These are phyloP conservation scores for Volvariella volvacea DNA, from an alignment of 1,284 basidiomycete genomes.

Conservation along the genomic window DNA sequence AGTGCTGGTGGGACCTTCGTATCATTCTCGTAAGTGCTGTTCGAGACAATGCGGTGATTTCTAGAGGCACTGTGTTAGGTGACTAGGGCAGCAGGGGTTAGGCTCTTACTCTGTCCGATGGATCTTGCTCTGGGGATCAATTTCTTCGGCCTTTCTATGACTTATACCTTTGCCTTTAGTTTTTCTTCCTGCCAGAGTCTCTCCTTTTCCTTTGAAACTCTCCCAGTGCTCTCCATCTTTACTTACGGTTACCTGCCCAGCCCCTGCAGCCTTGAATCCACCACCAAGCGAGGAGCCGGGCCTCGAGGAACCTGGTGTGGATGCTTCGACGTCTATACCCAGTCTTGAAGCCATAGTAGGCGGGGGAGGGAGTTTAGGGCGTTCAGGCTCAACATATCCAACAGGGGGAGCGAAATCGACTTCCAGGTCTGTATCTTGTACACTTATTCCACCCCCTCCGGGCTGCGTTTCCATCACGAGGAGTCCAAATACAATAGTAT, in stretches of 20 bases:
- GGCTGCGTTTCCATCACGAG: constrained; percentile 94
- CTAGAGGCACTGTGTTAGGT: constrained; percentile 34
- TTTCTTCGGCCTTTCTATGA: constrained; percentile 74
- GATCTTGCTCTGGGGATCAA: constrained; percentile 81
- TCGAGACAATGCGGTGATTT: constrained; percentile 81
- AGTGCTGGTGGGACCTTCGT: constrained; percentile 85
- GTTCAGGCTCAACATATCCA: constrained; percentile 86
- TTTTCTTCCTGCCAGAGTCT: constrained; percentile 81
- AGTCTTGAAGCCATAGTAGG: constrained; percentile 97
- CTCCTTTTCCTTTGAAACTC: constrained; percentile 90
- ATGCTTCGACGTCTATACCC: constrained; percentile 85
- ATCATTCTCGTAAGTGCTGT: constrained; percentile 70
- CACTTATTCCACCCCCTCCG: constrained; percentile 82
- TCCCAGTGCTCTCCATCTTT: constrained; percentile 81
- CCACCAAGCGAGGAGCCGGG: constrained; percentile 71
- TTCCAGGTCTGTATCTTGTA: constrained; percentile 95
- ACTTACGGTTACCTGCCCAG: constrained; percentile 46
- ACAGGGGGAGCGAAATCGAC: constrained; percentile 78
- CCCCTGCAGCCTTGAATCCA: constrained; percentile 48
- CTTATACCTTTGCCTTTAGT: constrained; percentile 90
- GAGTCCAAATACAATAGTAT: constrained; percentile 90
- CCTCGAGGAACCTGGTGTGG: constrained; percentile 75
- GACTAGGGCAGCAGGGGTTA: constrained; percentile 1
- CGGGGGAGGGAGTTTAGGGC: constrained; percentile 74
- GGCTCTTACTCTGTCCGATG: constrained; percentile 76